Conservation (phyloP, 768 basidiomycete species). For the Tremella mesenterica region DNA sequence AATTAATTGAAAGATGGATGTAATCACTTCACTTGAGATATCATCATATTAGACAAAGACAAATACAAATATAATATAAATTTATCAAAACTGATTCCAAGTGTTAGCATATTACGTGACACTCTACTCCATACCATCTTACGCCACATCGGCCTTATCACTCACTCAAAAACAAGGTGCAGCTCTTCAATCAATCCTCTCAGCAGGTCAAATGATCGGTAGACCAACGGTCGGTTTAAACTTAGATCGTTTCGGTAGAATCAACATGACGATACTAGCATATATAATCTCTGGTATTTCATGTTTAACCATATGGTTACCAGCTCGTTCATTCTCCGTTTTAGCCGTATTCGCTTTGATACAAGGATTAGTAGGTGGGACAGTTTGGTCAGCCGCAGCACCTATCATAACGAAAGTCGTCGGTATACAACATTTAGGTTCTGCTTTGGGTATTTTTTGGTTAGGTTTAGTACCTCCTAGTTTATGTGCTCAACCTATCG, state of each 20-base stretch:
- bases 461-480: constrained; percentile 26
- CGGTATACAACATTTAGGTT: constrained; percentile 49
- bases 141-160: constrained; percentile 35
- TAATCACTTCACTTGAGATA: too few relatives aligned
- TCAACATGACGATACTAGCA: constrained; percentile 39
- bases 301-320: constrained; percentile 41
- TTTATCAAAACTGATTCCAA: constrained; percentile 1
- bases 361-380: constrained; percentile 54
- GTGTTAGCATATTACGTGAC: constrained; percentile 42
- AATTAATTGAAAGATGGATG: too few relatives aligned
- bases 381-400: constrained; percentile 59
- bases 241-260: constrained; percentile 36
- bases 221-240: constrained; percentile 37
- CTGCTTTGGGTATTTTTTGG: constrained; percentile 36
- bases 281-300: constrained; percentile 41
- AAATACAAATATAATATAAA: too few relatives aligned
- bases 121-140: constrained; percentile 41
- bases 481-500: constrained; percentile 33
- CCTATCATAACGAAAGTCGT: constrained; percentile 53
- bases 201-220: constrained; percentile 43
- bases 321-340: constrained; percentile 37
- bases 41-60: too few relatives aligned
- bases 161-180: constrained; percentile 41
- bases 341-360: constrained; percentile 40
- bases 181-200: constrained; percentile 40